These are phyloP conservation scores for Thalassiosira ordinaria DNA, from an alignment of 352 stramenopile genomes.

Conservation along the genomic window DNA sequence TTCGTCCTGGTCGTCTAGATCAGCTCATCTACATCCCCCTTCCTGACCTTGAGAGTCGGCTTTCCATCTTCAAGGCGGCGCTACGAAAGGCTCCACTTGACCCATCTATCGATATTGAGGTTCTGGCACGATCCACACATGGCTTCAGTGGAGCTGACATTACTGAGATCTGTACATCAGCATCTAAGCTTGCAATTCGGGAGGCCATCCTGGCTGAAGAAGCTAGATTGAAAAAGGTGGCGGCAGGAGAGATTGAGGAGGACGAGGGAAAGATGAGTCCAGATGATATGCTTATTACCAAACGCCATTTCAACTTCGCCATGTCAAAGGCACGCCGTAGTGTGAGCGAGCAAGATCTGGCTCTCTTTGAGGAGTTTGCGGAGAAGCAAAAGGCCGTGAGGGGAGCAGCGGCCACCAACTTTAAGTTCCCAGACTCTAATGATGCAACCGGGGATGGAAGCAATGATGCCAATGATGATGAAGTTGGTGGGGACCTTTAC, in stretches of 20 bases:
- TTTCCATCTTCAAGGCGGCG: constrained; percentile 95
- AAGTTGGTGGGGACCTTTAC: no score
- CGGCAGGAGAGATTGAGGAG: constrained; percentile 77
- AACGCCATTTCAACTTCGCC: constrained; percentile 89
- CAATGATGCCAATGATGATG: no score
- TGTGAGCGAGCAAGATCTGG: constrained; percentile 87
- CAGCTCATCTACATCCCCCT: constrained; percentile 96
- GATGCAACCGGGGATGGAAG: no score
- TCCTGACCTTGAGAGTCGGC: constrained; percentile 95
- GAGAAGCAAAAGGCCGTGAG: constrained; percentile 87
- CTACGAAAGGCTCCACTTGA: constrained; percentile 98
- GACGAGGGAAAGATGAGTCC: constrained; percentile 67
- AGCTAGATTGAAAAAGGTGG: no score
- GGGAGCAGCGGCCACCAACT: constrained; percentile 82
- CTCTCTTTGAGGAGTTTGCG: constrained; percentile 88
- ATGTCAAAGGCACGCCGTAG: constrained; percentile 88
- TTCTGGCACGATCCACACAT: no score
- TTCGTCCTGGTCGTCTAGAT: constrained; percentile 94
- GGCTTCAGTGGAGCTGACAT: constrained; percentile 98
- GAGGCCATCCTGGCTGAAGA: no score
- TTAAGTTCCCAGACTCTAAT: constrained; percentile 78
- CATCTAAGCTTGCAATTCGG: constrained; percentile 99
- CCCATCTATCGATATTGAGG: no score
- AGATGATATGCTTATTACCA: constrained; percentile 86
- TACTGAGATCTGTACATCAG: constrained; percentile 99